Base-by-base conservation (phyloP, 2,329 filamentous ascomycete species). In the Coleophoma crateriformis region DNA sequence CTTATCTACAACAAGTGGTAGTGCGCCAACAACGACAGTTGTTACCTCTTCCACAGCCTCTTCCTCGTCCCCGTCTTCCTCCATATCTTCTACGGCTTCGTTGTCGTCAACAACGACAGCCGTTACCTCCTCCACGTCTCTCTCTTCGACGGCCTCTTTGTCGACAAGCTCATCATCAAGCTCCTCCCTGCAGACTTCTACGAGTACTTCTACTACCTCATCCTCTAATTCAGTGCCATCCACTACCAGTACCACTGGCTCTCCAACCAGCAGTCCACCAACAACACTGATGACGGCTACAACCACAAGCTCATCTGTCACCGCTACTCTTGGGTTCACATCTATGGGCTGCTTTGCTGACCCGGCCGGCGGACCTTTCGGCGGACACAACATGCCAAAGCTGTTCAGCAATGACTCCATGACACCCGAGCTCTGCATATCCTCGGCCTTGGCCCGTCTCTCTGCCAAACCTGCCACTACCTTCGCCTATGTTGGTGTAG, bases 361-460 rank as follows among this genome's bases (percentile, higher is more conserved):
- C 35, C 54, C 53, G 2, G 55, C 51, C 1, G 42, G 33, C n/a
- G 54, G 54, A 13, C 57, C 52, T 14, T 57, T 45, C 42, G 41
- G 14, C 22, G 60, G 58, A 2, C 63, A 67, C 43, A 65, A 64
- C 34, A 60, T 67, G 34, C 62, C 60, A 2, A 60, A 60, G 32
- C 47, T 67, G 20, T 61, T 64, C 47, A 57, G 57, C 33, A 67
- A 67, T 49, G 54, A 61, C 50, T 62, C 58, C 50, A 63, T 67
- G 52, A 67, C 62, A 1, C 64, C 64, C 10, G 62, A 67, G 44
- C 60, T 67, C n/a, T 67, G 64, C 46, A 61, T 67, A 13, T 62
- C 54, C 2, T 60, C 63, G 33, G 65, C 64, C 7, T 54, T 65
- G 19, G 60, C 59, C 7, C 49, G 59, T 20, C 59, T 59, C 3